These are phyloP conservation scores for Gossypium arboreum DNA, from an alignment of 345 rosid genomes.

Conservation along the genomic window DNA sequence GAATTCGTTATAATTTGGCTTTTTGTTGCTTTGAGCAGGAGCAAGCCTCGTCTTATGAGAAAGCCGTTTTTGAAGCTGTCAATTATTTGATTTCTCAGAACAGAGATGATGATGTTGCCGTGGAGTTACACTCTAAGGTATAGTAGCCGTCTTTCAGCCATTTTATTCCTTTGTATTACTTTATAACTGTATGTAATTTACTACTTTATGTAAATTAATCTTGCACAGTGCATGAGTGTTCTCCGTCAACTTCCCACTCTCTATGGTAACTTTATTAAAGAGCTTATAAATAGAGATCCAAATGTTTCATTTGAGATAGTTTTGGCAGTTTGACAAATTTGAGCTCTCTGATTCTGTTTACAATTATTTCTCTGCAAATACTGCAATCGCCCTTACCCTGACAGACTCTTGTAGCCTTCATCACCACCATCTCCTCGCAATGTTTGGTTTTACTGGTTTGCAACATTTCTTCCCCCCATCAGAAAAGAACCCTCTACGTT, in stretches of 20 bases:
- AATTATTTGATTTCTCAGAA: constrained; percentile 49
- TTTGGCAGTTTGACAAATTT: too few species aligned
- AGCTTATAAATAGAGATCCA: too few species aligned
- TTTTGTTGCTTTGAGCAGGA: constrained; percentile 35
- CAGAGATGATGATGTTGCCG: constrained; percentile 66
- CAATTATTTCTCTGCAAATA: too few species aligned
- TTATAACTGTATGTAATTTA: too few species aligned
- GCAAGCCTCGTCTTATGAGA: constrained; percentile 69
- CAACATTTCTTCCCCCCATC: background rate
- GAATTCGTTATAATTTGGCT: background rate
- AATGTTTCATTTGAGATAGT: too few species aligned
- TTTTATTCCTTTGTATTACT: background rate
- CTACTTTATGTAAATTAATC: too few species aligned
- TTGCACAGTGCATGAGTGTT: too few species aligned
- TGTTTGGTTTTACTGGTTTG: background rate
- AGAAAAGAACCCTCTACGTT: background rate
- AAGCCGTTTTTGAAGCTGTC: constrained; percentile 57
- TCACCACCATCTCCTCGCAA: background rate
- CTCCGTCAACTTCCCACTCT: too few species aligned
- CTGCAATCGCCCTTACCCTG: too few species aligned
- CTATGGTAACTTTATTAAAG: too few species aligned
- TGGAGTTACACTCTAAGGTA: constrained; percentile 66
- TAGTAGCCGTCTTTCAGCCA: background rate
- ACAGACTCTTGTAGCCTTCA: too few species aligned
- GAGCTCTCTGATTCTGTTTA: too few species aligned